These are phyloP conservation scores for Euphorbia pulcherrima DNA, from an alignment of 345 rosid species.

Conservation along the genomic window DNA sequence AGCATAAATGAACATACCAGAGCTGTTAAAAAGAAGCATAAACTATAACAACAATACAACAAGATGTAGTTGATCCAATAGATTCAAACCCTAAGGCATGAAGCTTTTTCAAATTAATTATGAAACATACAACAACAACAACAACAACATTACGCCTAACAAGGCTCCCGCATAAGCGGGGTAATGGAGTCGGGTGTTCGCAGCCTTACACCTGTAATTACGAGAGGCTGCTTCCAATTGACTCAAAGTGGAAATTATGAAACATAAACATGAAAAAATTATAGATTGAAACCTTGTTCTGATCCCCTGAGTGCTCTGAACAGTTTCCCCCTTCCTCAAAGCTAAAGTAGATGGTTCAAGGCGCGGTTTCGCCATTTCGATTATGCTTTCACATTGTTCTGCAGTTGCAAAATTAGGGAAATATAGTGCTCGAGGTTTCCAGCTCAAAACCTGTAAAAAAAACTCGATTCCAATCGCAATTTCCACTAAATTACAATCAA, in stretches of 20 bases:
- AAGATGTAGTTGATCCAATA: not conserved
- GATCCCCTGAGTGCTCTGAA: constrained; percentile 36
- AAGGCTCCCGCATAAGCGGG: too few relatives aligned
- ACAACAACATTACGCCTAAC: too few relatives aligned
- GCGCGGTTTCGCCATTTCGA: constrained; percentile 40
- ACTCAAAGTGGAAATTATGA: not conserved
- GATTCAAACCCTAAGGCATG: too few relatives aligned
- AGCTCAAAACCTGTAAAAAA: constrained; percentile 58
- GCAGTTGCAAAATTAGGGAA: constrained; percentile 53
- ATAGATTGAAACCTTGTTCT: constrained; percentile 59
- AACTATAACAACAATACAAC: not conserved
- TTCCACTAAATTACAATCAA: not conserved
- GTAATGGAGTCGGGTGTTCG: too few relatives aligned
- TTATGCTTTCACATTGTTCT: constrained; percentile 54
- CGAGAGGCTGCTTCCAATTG: too few relatives aligned
- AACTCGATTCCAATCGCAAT: not conserved
- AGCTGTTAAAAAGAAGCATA: constrained; percentile 35
- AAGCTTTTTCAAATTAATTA: too few relatives aligned
- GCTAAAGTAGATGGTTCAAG: constrained; percentile 58
- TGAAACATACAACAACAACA: too few relatives aligned
- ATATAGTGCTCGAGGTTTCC: constrained; percentile 60
- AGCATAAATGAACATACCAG: constrained; percentile 51
- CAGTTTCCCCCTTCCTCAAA: constrained; percentile 52
- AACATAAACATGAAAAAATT: not conserved
- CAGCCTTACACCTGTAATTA: too few relatives aligned